Evolutionary conservation across 2,329 filamentous ascomycete genomes (phyloP), one percentile per base, ranked within the genome.

Genomic region (Periglandula ipomoeae): DNA sequence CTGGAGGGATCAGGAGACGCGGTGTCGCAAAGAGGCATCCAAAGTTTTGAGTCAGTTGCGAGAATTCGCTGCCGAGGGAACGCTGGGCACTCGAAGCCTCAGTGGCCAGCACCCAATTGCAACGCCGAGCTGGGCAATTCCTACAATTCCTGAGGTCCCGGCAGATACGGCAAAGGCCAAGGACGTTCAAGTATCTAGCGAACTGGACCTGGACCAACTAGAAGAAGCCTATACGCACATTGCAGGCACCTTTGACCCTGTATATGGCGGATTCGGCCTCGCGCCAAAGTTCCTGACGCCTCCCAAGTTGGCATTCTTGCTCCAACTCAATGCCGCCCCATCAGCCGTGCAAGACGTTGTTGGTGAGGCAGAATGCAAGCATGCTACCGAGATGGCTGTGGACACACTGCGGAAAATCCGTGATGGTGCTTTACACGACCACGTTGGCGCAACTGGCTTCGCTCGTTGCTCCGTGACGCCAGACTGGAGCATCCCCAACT

Each of bases 401-500:
- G 78, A 84, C 50, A 96, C 90, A 0, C 69, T 98, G 44, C 78
- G 86, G 35, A 82, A 81, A 50, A 93, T 97, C 13, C 68, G 71
- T 2, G 70, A 76, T 44, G 72, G 78, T 44, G 75, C 73, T 4
- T 58, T 82, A 52, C 68, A 73, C 46, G 78, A 82, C 51, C 78
- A 81, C 49, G 61, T 81, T 8, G 75, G 75, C 1, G 71, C 70
- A 1, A 61, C 61, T 6, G 78, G 78, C 3, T 81, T 81, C 56
- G 69, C 74, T 32, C 80, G 91, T 46, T 96, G 95, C 63, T 95
- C 89, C 13, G 85, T 95, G 7, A 97, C 91, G 0, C 73, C 82
- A 13, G 87, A 97, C 66, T 98, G 93, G 93, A 87, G 85, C 53
- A 72, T 97, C 42, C 93, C 93, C 10, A 90, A 95, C 64, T 98